Base-by-base conservation (phyloP, 2,329 filamentous ascomycete species). In the Cladosporium velox region DNA sequence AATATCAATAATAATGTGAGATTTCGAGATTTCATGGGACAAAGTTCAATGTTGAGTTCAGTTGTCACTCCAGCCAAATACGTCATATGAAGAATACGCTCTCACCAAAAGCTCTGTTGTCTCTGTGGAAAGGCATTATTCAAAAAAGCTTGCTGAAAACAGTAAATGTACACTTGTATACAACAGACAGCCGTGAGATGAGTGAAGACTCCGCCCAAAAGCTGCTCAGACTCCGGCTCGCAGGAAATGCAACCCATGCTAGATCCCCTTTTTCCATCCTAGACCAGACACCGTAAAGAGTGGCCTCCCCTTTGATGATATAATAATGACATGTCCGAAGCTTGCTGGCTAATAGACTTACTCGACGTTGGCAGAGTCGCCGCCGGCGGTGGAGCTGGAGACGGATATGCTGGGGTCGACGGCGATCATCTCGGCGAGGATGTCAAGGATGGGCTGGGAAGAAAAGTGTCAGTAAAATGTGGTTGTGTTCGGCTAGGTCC, bases 401-500 rank as follows among this genome's bases (percentile, higher is more conserved):
- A 78, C 73, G 32, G 75, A 73, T 77, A 83, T 83, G 74, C 77
- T 88, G 69, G 90, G 87, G 82, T 98, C 95, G 79, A 93, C 88
- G 70, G 93, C 94, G 76, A 99, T 97, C 92, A 99, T 97, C 83
- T 97, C 92, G 71, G 95, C 95, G 69, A 99, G 88, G 74, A 98
- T 90, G 79, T 99, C 94, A 73, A 99, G 89, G 74, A 98, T 91
- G 69, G 93, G 89, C 91, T 95, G 70, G 41, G 21, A 65, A 65
- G 41, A 21, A 49, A 59, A 60, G 72, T 47, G 63, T 72, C 63
- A 73, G 71, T 26, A n/a, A 11, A 41, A 35, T 4, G 30, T 18
- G 28, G 11, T 14, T 3, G 3, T 32, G 18, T 14, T 4, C n/a
- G 8, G 4, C 24, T 21, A 14, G 2, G 1, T 26, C 32, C 21